phyloP scores from a whole-genome alignment of 108 stramenopile species.

The Skeletonema potamos region DNA sequence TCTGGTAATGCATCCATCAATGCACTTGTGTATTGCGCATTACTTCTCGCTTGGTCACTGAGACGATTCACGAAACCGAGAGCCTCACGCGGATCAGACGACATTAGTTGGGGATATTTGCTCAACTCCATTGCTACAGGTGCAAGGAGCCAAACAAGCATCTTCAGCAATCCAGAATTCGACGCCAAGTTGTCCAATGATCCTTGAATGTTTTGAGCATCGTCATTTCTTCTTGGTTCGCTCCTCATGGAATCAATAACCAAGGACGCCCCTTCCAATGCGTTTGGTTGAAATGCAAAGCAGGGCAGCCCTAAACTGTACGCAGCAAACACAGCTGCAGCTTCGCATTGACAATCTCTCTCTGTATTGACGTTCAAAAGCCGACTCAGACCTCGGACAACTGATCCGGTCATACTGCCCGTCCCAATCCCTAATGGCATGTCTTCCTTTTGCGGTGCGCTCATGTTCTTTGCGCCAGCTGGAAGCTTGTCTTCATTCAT shows the following conservation, averaged over 20 bases:
- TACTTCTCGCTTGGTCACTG: slow-evolving; percentile 42
- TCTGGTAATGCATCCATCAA: slow-evolving; percentile 35
- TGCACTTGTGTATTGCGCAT: slow-evolving; percentile 12
- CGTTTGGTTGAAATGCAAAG: slow-evolving; percentile 93
- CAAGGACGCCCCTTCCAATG: slow-evolving; percentile 70
- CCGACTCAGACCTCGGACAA: slow-evolving; percentile 84
- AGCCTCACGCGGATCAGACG: slow-evolving; percentile 90
- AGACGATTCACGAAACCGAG: slow-evolving; percentile 75
- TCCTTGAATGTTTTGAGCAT: slow-evolving; percentile 17
- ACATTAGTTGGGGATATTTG: slow-evolving; percentile 82
- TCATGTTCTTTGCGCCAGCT: slow-evolving; percentile 28
- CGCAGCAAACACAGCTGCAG: slow-evolving; percentile 85
- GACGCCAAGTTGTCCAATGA: slow-evolving; percentile 65
- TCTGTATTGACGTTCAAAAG: slow-evolving; percentile 87
- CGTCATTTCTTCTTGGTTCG: slow-evolving; percentile 20
- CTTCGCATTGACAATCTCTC: slow-evolving; percentile 92
- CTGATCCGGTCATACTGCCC: slow-evolving; percentile 70
- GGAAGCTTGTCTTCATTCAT: slow-evolving; percentile 61
- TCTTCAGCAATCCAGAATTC: slow-evolving; percentile 77
- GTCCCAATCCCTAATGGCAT: slow-evolving; percentile 78
- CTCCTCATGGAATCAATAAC: slow-evolving; percentile 45
- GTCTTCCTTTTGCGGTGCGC: slow-evolving; percentile 60
- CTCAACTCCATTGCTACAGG: slow-evolving; percentile 89
- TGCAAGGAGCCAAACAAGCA: slow-evolving; percentile 91
- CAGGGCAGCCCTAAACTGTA: slow-evolving; percentile 92